Evolutionary conservation across 345 rosid genomes (phyloP), one percentile per base, ranked within the genome.

Genomic region (Pelargonium nanum): DNA sequence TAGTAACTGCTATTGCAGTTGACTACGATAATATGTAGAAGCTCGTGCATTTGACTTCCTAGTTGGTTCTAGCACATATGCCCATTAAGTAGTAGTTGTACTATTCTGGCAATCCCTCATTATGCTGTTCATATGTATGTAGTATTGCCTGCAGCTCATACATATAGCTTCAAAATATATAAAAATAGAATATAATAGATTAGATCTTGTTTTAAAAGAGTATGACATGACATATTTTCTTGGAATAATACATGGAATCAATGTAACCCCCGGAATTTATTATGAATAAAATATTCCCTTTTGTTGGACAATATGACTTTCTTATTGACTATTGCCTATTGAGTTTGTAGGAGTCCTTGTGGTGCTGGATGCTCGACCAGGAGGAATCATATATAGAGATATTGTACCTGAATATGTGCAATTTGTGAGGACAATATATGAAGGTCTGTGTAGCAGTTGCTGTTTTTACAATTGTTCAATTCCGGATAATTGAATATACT

Each of bases 341-440:
- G 45, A 61, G 56, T 45, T 40, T 59, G 55, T 64, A 91, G 96
- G 96, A 30, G 89, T 77, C 57, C 78, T 91, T 56, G 89, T 92
- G 55, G 95, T 85, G 69, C 71, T 89, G 75, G 95, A 92, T 77
- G 96, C 98, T 8, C 80, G 54, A 52, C 96, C 96, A 0, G 89
- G 68, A 32, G 95, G 98, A 76, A 83, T 92, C 62, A 81, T 89
- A 67, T 87, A 77, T 60, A 74, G 80, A 74, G 98, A 92, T 78
- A 70, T 92, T 70, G 74, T 92, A 56, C 91, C 98, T 20, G 79
- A 82, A 32, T 86, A 92, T 59, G 95, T 83, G 32, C 52, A 79
- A 10, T 56, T 76, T 53, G 93, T 59, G 0, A 85, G 98, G 65
- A 92, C 98, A 55, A 80, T 92, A 55, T 89, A 89, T 13, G 96